These are phyloP conservation scores for Physcomitrellopsis africana DNA, from an alignment of 225 moss, liverwort and hornwort genomes.

Conservation along the genomic window DNA sequence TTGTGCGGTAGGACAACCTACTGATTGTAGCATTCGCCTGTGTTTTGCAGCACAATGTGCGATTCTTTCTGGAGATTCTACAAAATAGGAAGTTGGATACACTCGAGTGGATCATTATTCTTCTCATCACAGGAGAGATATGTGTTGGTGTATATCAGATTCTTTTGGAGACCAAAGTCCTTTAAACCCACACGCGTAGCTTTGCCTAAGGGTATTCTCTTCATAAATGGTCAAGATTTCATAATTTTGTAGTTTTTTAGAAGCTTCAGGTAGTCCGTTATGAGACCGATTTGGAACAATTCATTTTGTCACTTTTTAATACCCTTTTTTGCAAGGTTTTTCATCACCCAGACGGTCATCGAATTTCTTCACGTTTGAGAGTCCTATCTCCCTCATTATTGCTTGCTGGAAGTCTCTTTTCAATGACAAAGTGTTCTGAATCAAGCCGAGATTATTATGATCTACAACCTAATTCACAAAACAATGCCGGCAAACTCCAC, in stretches of 20 bases:
- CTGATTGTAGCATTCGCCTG: conserved; percentile 1
- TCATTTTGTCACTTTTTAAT: conserved; percentile 20
- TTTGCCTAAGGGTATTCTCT: not conserved
- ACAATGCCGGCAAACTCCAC: too few species aligned
- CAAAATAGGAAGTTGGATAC: conserved; percentile 76
- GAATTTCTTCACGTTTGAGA: too few species aligned
- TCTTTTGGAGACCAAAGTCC: conserved; percentile 27
- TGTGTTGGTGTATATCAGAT: conserved; percentile 71
- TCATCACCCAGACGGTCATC: too few species aligned
- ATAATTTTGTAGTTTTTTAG: not conserved
- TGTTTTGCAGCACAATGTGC: conserved; percentile 19
- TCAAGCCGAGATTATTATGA: too few species aligned
- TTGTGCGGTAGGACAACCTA: conserved; percentile 2
- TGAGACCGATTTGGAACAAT: conserved; percentile 3
- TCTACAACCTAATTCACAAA: too few species aligned
- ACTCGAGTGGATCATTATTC: conserved; percentile 78
- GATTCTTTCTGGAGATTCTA: conserved; percentile 68
- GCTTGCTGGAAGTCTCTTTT: too few species aligned
- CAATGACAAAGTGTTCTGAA: too few species aligned
- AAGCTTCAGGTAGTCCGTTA: conserved; percentile 4
- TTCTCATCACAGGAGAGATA: conserved; percentile 76
- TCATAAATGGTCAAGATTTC: not conserved
- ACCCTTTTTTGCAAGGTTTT: conserved; percentile 12
- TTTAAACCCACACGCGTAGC: too few species aligned
- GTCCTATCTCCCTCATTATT: too few species aligned